These are phyloP conservation scores for Solanum pinnatisectum DNA, from an alignment of 257 asterid species.

Conservation along the genomic window DNA sequence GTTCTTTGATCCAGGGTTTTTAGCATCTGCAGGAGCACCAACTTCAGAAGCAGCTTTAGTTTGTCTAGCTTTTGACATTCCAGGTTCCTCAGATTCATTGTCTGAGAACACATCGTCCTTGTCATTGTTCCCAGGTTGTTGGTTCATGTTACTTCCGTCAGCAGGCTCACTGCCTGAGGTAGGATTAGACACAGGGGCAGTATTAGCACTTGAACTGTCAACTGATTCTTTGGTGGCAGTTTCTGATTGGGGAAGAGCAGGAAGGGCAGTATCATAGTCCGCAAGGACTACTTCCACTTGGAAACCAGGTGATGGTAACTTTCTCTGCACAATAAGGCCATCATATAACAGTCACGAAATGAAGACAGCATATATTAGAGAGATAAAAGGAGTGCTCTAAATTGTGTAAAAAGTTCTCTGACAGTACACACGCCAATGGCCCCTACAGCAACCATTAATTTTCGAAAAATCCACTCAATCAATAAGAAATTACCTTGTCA, in stretches of 20 bases:
- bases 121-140: conserved; percentile 18
- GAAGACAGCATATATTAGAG: neutral
- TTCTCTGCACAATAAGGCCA: conserved; percentile 48
- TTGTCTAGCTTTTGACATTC: conserved; percentile 25
- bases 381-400: neutral
- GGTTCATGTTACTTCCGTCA: conserved; percentile 15
- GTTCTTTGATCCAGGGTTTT: conserved; percentile 14
- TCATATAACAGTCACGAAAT: neutral
- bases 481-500: conserved; percentile 64
- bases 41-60: conserved; percentile 23
- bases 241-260: conserved; percentile 35
- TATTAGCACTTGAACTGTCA: conserved; percentile 22
- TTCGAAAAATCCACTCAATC: neutral
- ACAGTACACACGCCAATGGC: neutral
- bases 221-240: conserved; percentile 17
- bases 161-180: conserved; percentile 25
- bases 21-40: conserved; percentile 6
- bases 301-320: conserved; percentile 94
- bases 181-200: conserved; percentile 23
- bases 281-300: conserved; percentile 88
- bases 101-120: conserved; percentile 68
- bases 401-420: neutral
- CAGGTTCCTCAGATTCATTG: conserved; percentile 43
- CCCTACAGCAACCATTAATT: neutral
- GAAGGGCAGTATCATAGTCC: conserved; percentile 43